phyloP scores from a whole-genome alignment of 2,329 filamentous ascomycete genomes.

The Mycosphaerella sp. region DNA sequence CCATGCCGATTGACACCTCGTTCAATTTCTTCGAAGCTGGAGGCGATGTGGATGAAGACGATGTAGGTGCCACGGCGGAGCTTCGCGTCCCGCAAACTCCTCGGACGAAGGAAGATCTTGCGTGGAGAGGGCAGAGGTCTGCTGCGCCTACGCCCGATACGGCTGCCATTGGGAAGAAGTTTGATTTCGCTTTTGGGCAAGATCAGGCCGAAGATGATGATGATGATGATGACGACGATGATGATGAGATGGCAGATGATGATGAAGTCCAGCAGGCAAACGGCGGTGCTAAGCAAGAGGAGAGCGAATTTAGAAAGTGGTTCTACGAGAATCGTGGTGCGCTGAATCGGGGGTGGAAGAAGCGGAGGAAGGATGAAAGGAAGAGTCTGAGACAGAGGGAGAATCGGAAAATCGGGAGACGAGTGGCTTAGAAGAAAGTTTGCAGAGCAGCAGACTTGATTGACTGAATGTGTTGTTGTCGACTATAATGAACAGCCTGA shows the following conservation, averaged over 20 bases:
- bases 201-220: constrained; percentile 47
- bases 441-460: too few species aligned
- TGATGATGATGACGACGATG: constrained; percentile 26
- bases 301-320: constrained; percentile 57
- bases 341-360: constrained; percentile 48
- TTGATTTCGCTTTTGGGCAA: constrained; percentile 46
- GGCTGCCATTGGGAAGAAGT: constrained; percentile 61
- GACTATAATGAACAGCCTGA: too few species aligned
- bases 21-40: constrained; percentile 69
- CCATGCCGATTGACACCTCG: constrained; percentile 46
- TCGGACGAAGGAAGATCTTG: constrained; percentile 71
- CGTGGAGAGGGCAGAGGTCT: constrained; percentile 69
- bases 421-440: constrained; percentile 9
- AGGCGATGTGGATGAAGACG: constrained; percentile 38
- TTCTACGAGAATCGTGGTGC: constrained; percentile 52
- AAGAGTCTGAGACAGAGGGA: constrained; percentile 56
- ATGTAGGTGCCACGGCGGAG: constrained; percentile 32
- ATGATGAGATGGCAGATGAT: constrained; percentile 8
- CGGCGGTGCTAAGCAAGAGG: constrained; percentile 29
- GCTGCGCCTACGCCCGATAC: constrained; percentile 95
- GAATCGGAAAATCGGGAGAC: constrained; percentile 48
- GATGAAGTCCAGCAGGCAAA: constrained; percentile 23
- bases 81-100: constrained; percentile 63
- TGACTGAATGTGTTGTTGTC: too few species aligned
- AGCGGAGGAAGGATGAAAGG: constrained; percentile 52